Evolutionary conservation across 768 basidiomycete genomes (phyloP).

Genomic region (Kockovaella imperatae): DNA sequence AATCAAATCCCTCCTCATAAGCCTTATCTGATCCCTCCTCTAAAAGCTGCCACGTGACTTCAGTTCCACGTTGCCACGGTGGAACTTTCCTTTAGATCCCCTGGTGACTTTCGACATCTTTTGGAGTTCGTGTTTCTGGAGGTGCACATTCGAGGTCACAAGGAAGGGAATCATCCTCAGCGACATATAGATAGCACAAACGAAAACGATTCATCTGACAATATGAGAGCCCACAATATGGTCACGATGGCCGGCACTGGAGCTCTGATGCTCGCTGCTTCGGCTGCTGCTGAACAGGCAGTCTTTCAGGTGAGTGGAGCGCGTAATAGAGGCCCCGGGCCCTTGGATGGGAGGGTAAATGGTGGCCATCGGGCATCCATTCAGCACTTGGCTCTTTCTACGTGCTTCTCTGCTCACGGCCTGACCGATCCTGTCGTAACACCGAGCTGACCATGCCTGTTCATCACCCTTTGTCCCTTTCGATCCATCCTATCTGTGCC

Average conservation of each 20-base stretch:
- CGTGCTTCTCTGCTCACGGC: neutral
- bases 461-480: neutral
- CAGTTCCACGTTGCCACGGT: too few species aligned
- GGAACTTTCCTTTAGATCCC: too few species aligned
- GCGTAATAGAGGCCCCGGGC: too few species aligned
- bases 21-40: too few species aligned
- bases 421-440: neutral
- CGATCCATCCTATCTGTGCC: neutral
- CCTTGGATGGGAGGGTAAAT: neutral
- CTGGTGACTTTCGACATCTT: too few species aligned
- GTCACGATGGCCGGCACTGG: constrained; percentile 29
- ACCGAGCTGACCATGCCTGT: neutral
- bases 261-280: constrained; percentile 25
- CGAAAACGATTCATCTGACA: too few species aligned
- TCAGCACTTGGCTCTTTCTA: neutral
- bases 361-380: neutral
- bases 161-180: too few species aligned
- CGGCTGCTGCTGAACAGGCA: constrained; percentile 25
- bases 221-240: constrained; percentile 32
- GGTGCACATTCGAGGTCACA: too few species aligned
- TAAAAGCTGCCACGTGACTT: too few species aligned
- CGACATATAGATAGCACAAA: too few species aligned
- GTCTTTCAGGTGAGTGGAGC: constrained; percentile 28
- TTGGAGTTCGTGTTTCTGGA: too few species aligned
- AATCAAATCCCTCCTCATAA: too few species aligned